phyloP scores from a whole-genome alignment of 208 protist genomes.

The Trichomonas tenax region DNA sequence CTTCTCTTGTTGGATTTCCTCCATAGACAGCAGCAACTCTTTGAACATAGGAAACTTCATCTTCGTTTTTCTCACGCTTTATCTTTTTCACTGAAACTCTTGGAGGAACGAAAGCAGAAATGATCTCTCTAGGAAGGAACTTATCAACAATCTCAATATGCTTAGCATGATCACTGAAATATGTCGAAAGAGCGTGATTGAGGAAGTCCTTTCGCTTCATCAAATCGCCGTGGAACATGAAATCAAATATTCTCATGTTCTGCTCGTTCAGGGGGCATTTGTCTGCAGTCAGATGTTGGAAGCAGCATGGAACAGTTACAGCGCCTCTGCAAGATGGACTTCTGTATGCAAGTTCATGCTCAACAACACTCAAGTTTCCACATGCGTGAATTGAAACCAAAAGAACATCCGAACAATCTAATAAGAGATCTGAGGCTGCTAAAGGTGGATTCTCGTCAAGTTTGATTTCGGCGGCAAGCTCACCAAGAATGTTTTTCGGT shows the following conservation, averaged over 20 bases:
- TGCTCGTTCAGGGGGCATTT: not conserved
- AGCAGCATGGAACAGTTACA: slow-evolving; percentile 1
- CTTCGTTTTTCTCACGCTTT: not conserved
- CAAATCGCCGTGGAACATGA: not conserved
- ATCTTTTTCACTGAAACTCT: not conserved
- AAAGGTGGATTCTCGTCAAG: not conserved
- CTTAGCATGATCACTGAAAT: not conserved
- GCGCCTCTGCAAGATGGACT: not conserved
- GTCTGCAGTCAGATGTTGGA: not conserved
- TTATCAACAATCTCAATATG: not conserved
- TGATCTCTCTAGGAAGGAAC: not conserved
- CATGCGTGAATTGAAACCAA: not conserved
- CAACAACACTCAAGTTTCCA: not conserved
- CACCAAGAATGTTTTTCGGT: not conserved
- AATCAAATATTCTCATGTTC: not conserved
- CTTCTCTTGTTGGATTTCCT: not conserved
- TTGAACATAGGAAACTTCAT: not conserved
- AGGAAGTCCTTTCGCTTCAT: not conserved
- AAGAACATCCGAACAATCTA: not conserved
- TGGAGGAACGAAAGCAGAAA: not conserved
- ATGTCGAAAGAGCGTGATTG: not conserved
- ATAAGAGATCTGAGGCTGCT: not conserved
- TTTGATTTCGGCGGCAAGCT: not conserved
- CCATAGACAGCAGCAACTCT: not conserved
- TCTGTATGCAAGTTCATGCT: not conserved